Conservation (phyloP, 495 filamentous ascomycete species). For the Cudoniella acicularis region DNA sequence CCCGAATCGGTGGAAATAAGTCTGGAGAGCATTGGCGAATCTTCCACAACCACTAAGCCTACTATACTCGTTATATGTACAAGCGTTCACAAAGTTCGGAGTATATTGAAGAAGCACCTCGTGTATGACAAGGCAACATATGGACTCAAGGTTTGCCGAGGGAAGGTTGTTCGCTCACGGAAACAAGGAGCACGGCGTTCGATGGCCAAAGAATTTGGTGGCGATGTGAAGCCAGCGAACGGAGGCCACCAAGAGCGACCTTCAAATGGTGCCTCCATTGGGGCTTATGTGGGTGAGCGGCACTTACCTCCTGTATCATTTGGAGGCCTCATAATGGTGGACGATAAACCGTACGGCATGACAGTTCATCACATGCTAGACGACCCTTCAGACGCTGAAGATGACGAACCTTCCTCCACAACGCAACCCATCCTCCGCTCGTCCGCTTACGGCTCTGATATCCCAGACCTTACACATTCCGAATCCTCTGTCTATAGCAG, state of each 20-base stretch:
- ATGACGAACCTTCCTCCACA: conserved; percentile 38
- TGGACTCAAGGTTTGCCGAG: conserved; percentile 60
- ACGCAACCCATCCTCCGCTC: conserved; percentile 31
- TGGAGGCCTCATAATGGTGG: conserved; percentile 80
- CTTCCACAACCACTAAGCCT: conserved; percentile 58
- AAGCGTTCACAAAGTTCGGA: conserved; percentile 65
- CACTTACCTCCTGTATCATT: conserved; percentile 88
- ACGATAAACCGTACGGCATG: conserved; percentile 82
- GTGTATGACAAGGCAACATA: conserved; percentile 57
- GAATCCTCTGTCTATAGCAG: conserved; percentile 23
- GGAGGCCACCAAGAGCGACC: conserved; percentile 70
- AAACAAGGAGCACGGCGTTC: conserved; percentile 34
- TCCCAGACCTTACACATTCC: conserved; percentile 23
- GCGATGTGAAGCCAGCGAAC: conserved; percentile 46
- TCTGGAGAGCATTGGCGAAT: conserved; percentile 70
- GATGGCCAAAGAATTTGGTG: conserved; percentile 16
- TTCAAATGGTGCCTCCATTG: conserved; percentile 85
- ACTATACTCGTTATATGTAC: conserved; percentile 75
- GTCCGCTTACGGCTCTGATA: conserved; percentile 22
- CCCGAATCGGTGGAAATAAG: conserved; percentile 72
- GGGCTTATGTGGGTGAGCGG: conserved; percentile 77
- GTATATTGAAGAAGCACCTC: conserved; percentile 68
- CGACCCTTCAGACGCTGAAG: conserved; percentile 59
- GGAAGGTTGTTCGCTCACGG: conserved; percentile 63
- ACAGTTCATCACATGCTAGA: conserved; percentile 96